Conservation (phyloP, 2,329 filamentous ascomycete genomes). For the Dactylellina leptospora region DNA sequence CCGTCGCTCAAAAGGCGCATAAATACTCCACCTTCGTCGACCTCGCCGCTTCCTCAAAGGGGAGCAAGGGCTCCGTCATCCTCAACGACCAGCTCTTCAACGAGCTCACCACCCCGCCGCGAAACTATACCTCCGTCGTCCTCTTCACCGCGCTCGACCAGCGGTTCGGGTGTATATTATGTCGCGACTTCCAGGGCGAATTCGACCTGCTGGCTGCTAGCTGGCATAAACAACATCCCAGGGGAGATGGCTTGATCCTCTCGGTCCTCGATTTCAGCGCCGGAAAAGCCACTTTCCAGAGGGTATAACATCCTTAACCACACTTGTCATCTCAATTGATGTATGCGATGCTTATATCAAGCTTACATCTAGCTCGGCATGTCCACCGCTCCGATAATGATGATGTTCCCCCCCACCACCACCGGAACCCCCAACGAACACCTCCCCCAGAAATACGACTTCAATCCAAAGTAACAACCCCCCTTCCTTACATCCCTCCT, state of each 20-base stretch:
- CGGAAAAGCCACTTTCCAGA: constrained; percentile 84
- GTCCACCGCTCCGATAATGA: constrained; percentile 89
- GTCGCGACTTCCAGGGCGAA: constrained; percentile 90
- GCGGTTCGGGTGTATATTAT: constrained; percentile 84
- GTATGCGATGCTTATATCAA: constrained; percentile 15
- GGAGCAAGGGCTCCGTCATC: constrained; percentile 61
- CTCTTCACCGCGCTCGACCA: constrained; percentile 86
- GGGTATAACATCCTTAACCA: constrained; percentile 2
- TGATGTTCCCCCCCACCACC: constrained; percentile 82
- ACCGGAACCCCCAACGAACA: constrained; percentile 67
- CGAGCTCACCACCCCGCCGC: constrained; percentile 76
- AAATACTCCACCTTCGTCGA: constrained; percentile 54
- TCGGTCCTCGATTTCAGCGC: constrained; percentile 86
- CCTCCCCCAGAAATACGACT: constrained; percentile 76
- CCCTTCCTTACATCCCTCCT: too few relatives aligned
- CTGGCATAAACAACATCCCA: constrained; percentile 86
- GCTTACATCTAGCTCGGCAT: constrained; percentile 74
- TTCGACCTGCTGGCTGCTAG: constrained; percentile 87
- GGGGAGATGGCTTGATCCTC: constrained; percentile 77
- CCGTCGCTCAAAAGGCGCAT: constrained; percentile 43
- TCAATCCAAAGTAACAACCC: constrained; percentile 59
- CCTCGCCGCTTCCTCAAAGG: constrained; percentile 47
- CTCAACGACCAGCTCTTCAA: constrained; percentile 79
- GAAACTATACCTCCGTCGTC: constrained; percentile 83
- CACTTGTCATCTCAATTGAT: constrained; percentile 50